Percentiles rank a stretch among this genome's conserved stretches.
phyloP scores from a whole-genome alignment of 192 early-diverging fungal genomes.

The Umbelopsis sp. region DNA sequence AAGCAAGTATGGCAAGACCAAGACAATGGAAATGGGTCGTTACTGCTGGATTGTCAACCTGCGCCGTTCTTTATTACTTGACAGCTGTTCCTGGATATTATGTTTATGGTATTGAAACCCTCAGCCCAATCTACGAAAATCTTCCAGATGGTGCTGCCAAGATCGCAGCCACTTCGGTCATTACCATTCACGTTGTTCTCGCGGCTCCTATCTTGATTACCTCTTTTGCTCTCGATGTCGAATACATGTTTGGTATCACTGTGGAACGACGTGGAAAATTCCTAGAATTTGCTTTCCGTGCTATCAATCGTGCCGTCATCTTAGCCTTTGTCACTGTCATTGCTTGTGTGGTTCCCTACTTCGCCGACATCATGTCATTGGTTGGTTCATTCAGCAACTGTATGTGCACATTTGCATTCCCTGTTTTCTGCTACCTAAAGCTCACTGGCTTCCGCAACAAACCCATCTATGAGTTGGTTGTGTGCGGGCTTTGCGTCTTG shows the following conservation, averaged over 20 bases:
- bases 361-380: conserved; percentile 76
- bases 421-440: conserved; percentile 76
- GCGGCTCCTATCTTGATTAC: conserved; percentile 69
- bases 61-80: conserved; percentile 62
- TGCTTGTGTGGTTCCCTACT: conserved; percentile 74
- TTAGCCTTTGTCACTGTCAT: conserved; percentile 56
- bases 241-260: conserved; percentile 53
- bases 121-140: conserved; percentile 59
- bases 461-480: conserved; percentile 41
- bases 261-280: conserved; percentile 32
- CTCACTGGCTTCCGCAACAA: conserved; percentile 58
- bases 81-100: conserved; percentile 64
- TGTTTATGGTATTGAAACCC: conserved; percentile 57
- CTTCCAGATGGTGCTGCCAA: conserved; percentile 52
- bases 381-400: conserved; percentile 77
- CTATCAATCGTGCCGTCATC: conserved; percentile 49
- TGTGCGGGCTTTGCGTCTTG: conserved; percentile 20
- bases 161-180: conserved; percentile 56
- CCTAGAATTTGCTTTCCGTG: conserved; percentile 45
- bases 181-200: conserved; percentile 66
- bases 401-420: conserved; percentile 81
- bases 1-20: conserved; percentile 64
- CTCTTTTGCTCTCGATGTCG: conserved; percentile 63
- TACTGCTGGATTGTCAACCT: conserved; percentile 49
- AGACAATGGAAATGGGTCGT: conserved; percentile 57